phyloP scores from a whole-genome alignment of 108 stramenopile species.

The Cyclotella cryptica region DNA sequence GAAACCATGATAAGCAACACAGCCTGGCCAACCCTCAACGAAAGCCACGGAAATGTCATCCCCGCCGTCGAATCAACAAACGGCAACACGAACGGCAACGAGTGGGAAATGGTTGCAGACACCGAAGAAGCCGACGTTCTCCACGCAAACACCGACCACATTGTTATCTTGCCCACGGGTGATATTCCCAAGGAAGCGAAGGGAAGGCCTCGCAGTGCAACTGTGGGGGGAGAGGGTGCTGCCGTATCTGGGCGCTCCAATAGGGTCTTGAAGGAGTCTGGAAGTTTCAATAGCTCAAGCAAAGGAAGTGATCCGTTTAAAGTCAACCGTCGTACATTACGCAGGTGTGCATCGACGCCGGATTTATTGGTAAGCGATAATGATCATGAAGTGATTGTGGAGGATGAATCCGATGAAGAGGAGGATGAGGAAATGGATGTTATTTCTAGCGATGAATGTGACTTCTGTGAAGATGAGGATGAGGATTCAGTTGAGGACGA shows the following conservation, averaged over 20 bases:
- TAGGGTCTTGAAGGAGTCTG: background rate
- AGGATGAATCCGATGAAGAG: conserved; percentile 41
- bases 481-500: conserved; percentile 23
- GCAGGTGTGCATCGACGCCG: conserved; percentile 48
- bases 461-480: conserved; percentile 6
- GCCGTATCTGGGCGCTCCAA: background rate
- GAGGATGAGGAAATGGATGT: conserved; percentile 9
- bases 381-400: conserved; percentile 50
- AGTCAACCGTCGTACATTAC: conserved; percentile 18
- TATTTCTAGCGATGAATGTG: background rate
- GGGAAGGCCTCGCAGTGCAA: conserved; percentile 47
- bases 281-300: background rate
- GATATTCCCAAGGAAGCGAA: conserved; percentile 11
- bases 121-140: background rate
- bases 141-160: background rate
- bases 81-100: conserved; percentile 6
- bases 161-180: conserved; percentile 16
- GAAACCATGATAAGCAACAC: conserved; percentile 23
- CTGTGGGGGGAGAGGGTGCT: conserved; percentile 31
- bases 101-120: conserved; percentile 48
- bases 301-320: background rate
- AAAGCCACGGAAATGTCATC: conserved; percentile 4
- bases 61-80: background rate
- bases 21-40: conserved; percentile 35
- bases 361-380: conserved; percentile 42